These are phyloP conservation scores for Lagenidium sp. DNA, from an alignment of 352 stramenopile genomes.

Conservation along the genomic window DNA sequence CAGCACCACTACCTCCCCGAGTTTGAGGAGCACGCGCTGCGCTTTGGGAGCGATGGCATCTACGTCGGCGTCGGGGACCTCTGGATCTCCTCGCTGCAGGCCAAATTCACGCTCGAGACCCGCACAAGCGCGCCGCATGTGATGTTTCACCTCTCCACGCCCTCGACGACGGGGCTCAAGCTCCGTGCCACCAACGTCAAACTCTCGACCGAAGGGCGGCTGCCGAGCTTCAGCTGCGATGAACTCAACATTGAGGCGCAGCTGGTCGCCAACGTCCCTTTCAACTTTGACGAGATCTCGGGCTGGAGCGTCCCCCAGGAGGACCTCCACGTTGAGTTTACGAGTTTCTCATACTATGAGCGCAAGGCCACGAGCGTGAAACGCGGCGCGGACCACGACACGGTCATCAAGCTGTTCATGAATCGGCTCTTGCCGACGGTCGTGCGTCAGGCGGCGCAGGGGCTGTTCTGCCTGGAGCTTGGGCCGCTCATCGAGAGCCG, in stretches of 20 bases:
- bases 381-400: slow-evolving; percentile 55
- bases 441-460: slow-evolving; percentile 44
- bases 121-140: slow-evolving; percentile 48
- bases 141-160: slow-evolving; percentile 50
- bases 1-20: slow-evolving; percentile 53
- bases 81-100: slow-evolving; percentile 64
- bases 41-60: slow-evolving; percentile 56
- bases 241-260: slow-evolving; percentile 71
- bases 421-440: slow-evolving; percentile 59
- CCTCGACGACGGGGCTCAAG: slow-evolving; percentile 41
- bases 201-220: slow-evolving; percentile 43
- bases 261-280: slow-evolving; percentile 50
- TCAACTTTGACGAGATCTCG: slow-evolving; percentile 44
- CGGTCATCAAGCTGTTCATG: slow-evolving; percentile 74
- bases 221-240: slow-evolving; percentile 69
- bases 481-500: slow-evolving; percentile 41
- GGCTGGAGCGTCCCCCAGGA: slow-evolving; percentile 57
- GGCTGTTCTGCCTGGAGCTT: slow-evolving; percentile 52
- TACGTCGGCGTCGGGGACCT: slow-evolving; percentile 67
- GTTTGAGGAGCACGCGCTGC: slow-evolving; percentile 50
- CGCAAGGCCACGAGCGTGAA: slow-evolving; percentile 44
- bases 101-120: slow-evolving; percentile 65
- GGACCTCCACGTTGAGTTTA: slow-evolving; percentile 51
- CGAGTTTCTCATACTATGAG: slow-evolving; percentile 70
- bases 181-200: slow-evolving; percentile 59